Evolutionary conservation across 1,284 basidiomycete species (phyloP), one percentile per base, ranked within the genome.

Genomic region (Microbotryomycetes sp.): DNA sequence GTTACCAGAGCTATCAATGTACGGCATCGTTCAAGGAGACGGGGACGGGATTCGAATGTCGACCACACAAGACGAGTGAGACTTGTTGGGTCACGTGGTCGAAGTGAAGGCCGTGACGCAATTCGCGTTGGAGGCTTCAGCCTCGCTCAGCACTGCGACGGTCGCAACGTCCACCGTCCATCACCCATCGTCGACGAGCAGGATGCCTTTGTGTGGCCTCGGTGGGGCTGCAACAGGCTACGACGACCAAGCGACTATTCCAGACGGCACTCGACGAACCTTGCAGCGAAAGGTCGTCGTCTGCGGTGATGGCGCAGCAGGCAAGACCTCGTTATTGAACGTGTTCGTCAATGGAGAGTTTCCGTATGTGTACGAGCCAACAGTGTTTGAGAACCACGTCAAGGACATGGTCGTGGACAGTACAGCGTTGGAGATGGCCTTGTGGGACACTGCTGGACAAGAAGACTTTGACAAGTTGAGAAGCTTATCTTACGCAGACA

Each of bases 361-460:
- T 45, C 63, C 60, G 16, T 42, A 45, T 16, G 46, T 59, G 22
- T 89, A 42, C 78, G 88, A 89, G 4, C 92, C 89, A 9, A 75
- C 75, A 16, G 73, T 76, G 0, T 75, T 77, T 51, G 74, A 74
- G 52, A 70, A 74, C 59, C 68, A 72, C 32, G 66, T 62, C n/a
- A 60, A 60, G 28, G 66, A 69, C 25, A 59, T 67, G 16, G 81
- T 82, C 65, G 83, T 96, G 26, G 89, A 92, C 62, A 88, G 88
- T 32, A 86, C 88, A 68, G 74, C 82, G 23, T 85, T 97, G 14
- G 93, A 97, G 73, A 79, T 97, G 53, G 90, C 89, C 72, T 74
- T 97, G 62, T 97, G 93, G 93, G 94, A 97, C 75, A 97, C 93
- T 47, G 93, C 93, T 45, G 91, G 90, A 26, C 92, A 96, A 76